These are phyloP conservation scores for Aspergillus oerlinghausenensis DNA, from an alignment of 2,329 filamentous ascomycete genomes.

Conservation along the genomic window DNA sequence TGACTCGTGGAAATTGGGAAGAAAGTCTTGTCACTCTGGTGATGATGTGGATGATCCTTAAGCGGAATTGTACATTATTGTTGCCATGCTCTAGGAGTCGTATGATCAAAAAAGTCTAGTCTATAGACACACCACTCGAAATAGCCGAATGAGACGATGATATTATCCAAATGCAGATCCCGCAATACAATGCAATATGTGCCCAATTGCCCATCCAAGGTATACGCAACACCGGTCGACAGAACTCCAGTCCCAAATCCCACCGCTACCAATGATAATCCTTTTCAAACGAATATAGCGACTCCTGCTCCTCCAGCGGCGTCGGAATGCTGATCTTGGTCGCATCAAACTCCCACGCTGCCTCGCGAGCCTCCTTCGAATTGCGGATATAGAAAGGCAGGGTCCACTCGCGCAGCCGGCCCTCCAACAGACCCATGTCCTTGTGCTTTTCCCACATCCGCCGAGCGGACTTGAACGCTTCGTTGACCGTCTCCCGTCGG, in stretches of 20 bases:
- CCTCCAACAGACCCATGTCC: constrained; percentile 34
- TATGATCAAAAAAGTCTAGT: too few species aligned
- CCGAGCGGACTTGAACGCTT: constrained; percentile 37
- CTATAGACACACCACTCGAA: too few species aligned
- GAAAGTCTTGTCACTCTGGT: too few species aligned
- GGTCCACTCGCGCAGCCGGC: constrained; percentile 36
- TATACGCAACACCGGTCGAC: not conserved
- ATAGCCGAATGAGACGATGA: too few species aligned
- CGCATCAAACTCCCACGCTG: constrained; percentile 36
- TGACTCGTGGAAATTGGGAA: not conserved
- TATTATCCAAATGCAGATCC: not conserved
- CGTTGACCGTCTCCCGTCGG: constrained; percentile 34
- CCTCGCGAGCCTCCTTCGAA: constrained; percentile 22
- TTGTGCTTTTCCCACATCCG: constrained; percentile 38
- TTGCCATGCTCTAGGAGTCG: too few species aligned
- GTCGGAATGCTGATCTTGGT: constrained; percentile 28
- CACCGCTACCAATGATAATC: constrained; percentile 8
- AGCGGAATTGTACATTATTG: too few species aligned
- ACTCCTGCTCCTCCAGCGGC: constrained; percentile 19
- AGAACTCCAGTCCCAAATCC: not conserved
- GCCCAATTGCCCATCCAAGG: not conserved
- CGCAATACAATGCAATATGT: not conserved
- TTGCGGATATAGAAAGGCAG: constrained; percentile 33
- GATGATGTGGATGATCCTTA: not conserved
- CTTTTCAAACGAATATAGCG: constrained; percentile 22